Percentiles rank a stretch among this genome's conserved stretches.
These are phyloP conservation scores for Aspergillus coremiiformis DNA, from an alignment of 495 filamentous ascomycete species.

Conservation along the genomic window DNA sequence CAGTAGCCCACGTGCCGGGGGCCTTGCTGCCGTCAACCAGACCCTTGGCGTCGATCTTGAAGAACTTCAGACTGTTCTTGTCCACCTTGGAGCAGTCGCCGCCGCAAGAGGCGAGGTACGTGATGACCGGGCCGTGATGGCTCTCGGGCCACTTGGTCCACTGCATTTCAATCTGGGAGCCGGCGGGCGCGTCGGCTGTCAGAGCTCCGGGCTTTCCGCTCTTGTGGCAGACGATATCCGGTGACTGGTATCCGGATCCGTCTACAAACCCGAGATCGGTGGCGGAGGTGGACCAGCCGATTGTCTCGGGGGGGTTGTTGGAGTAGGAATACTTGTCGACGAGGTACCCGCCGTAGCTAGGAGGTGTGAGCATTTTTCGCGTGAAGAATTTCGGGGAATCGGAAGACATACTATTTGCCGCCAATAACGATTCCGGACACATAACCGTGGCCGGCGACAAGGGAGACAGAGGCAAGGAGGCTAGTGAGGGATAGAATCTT, in stretches of 20 bases:
- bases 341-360: conserved; percentile 28
- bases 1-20: conserved; percentile 57
- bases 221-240: conserved; percentile 65
- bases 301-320: conserved; percentile 40
- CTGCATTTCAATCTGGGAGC: conserved; percentile 47
- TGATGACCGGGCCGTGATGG: conserved; percentile 64
- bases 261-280: conserved; percentile 54
- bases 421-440: conserved; percentile 49
- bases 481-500: conserved; percentile 23
- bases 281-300: conserved; percentile 50
- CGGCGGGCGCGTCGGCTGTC: conserved; percentile 46
- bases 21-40: conserved; percentile 40
- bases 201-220: conserved; percentile 44
- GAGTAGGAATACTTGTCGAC: conserved; percentile 27
- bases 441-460: conserved; percentile 51
- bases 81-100: conserved; percentile 58
- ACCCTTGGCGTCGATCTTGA: conserved; percentile 67
- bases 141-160: conserved; percentile 62
- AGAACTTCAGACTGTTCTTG: conserved; percentile 56
- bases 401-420: conserved; percentile 31
- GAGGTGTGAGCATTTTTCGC: background rate
- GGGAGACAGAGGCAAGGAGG: conserved; percentile 35
- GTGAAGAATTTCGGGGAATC: background rate
- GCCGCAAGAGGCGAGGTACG: conserved; percentile 65
- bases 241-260: conserved; percentile 37